Evolutionary conservation across 768 basidiomycete species (phyloP).

Genomic region (Lactarius psammicola): DNA sequence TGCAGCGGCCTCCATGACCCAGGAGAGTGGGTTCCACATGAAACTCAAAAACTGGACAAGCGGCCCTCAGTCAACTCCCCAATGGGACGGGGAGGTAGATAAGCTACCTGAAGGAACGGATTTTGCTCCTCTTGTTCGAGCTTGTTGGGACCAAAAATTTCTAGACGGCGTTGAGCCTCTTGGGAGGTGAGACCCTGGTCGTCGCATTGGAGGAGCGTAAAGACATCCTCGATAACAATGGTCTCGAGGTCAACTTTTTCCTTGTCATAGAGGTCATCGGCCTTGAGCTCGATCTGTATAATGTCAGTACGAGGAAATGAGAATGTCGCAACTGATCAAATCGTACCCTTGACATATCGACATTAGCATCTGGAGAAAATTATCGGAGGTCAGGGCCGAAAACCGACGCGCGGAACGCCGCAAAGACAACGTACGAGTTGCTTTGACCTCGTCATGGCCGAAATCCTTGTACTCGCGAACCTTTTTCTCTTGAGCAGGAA

Average conservation of each 20-base stretch:
- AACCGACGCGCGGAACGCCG: constrained; percentile 16
- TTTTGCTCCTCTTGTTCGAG: constrained; percentile 90
- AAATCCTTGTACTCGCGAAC: constrained; percentile 90
- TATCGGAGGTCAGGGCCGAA: constrained; percentile 19
- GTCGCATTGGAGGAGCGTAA: constrained; percentile 90
- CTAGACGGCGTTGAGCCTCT: constrained; percentile 81
- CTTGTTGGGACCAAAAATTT: constrained; percentile 95
- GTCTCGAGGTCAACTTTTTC: constrained; percentile 99
- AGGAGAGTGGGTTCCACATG: constrained; percentile 99
- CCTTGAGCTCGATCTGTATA: constrained; percentile 75
- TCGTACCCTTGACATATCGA: constrained; percentile 77
- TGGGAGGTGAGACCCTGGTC: constrained; percentile 72
- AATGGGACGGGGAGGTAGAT: not conserved
- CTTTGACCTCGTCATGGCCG: constrained; percentile 63
- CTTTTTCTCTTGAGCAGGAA: constrained; percentile 42
- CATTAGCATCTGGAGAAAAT: constrained; percentile 63
- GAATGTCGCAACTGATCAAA: not conserved
- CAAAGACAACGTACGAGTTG: constrained; percentile 55
- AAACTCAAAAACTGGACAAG: constrained; percentile 76
- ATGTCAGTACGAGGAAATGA: not conserved
- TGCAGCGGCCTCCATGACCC: constrained; percentile 99
- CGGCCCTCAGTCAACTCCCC: not conserved
- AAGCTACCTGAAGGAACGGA: constrained; percentile 48
- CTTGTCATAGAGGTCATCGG: constrained; percentile 94
- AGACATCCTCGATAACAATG: constrained; percentile 94